Evolutionary conservation across 768 basidiomycete species (phyloP).

Genomic region (Cystofilobasidium macerans): DNA sequence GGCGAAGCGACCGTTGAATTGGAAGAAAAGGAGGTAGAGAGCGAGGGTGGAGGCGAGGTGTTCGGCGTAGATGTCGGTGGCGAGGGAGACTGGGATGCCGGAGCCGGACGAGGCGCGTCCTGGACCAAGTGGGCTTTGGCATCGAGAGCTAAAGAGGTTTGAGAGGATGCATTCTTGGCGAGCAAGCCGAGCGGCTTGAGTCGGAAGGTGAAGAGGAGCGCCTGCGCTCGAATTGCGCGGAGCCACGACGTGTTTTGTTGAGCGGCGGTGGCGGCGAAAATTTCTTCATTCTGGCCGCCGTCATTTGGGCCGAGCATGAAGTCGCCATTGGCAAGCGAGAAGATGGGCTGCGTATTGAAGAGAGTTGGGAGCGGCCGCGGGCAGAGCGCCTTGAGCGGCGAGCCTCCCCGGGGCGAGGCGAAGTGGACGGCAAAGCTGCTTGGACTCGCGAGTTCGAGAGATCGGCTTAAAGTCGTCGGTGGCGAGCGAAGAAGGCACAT

Average conservation of each 20-base stretch:
- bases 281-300: neutral
- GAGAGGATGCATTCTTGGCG: neutral
- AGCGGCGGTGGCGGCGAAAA: no score
- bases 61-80: neutral
- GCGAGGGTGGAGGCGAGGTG: neutral
- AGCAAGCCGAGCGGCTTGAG: neutral
- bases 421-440: neutral
- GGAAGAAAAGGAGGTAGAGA: neutral
- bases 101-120: neutral
- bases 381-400: slow-evolving; percentile 3
- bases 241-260: neutral
- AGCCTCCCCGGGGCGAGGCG: neutral
- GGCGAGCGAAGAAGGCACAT: neutral
- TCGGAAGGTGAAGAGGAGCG: neutral
- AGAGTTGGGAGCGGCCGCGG: slow-evolving; percentile 16
- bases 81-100: neutral
- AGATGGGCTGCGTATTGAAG: slow-evolving; percentile 12
- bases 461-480: neutral
- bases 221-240: neutral
- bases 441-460: neutral
- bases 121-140: neutral
- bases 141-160: neutral
- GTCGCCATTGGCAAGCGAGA: slow-evolving; percentile 1
- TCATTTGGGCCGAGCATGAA: neutral
- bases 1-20: neutral